These are phyloP conservation scores for Emergomyces pasteurianus DNA, from an alignment of 2,329 filamentous ascomycete species.

Conservation along the genomic window DNA sequence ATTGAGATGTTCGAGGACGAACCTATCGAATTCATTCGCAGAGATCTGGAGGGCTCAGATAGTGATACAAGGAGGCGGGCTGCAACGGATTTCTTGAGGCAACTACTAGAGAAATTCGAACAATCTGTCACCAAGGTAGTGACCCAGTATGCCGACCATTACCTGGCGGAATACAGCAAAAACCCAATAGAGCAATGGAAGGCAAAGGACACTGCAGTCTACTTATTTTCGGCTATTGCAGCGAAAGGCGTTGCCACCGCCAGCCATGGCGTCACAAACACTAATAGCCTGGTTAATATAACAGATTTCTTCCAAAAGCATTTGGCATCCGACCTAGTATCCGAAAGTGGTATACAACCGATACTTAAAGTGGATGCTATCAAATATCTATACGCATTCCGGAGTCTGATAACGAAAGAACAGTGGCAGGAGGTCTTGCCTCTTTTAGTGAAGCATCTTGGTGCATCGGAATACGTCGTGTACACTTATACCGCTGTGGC, in stretches of 20 bases:
- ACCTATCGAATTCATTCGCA: conserved; percentile 93
- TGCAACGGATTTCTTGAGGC: conserved; percentile 85
- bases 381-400: conserved; percentile 95
- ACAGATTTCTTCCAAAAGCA: conserved; percentile 92
- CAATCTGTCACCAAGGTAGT: conserved; percentile 75
- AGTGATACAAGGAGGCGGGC: conserved; percentile 85
- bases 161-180: conserved; percentile 62
- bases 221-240: conserved; percentile 87
- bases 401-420: conserved; percentile 81
- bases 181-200: conserved; percentile 68
- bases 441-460: conserved; percentile 81
- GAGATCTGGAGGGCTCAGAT: conserved; percentile 91
- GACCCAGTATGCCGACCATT: conserved; percentile 73
- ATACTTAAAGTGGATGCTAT: conserved; percentile 96
- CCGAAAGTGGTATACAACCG: conserved; percentile 56
- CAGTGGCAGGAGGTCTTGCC: conserved; percentile 87
- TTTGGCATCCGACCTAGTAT: conserved; percentile 76
- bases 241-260: conserved; percentile 82
- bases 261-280: conserved; percentile 78
- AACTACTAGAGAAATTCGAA: conserved; percentile 83
- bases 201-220: conserved; percentile 95
- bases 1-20: conserved; percentile 96
- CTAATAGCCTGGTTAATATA: conserved; percentile 78
- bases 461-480: conserved; percentile 83
- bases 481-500: conserved; percentile 97